phyloP scores from a whole-genome alignment of 2,329 filamentous ascomycete species.

The Cryphonectria japonica region DNA sequence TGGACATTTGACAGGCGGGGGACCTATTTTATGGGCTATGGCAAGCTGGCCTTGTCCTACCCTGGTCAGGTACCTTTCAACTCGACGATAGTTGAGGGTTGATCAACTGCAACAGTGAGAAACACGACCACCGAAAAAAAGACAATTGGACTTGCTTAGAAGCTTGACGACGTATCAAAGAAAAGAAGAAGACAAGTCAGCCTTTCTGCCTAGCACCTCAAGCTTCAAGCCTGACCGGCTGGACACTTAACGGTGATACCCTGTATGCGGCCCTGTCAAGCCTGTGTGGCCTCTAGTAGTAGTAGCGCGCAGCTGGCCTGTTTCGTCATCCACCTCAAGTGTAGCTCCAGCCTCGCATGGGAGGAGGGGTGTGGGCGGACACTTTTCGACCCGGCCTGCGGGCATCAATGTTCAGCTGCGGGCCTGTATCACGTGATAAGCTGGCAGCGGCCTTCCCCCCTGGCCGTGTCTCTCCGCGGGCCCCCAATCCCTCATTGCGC shows the following conservation, averaged over 20 bases:
- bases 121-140: background rate
- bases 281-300: background rate
- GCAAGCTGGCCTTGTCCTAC: slow-evolving; percentile 27
- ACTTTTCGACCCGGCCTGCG: background rate
- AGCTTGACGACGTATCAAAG: background rate
- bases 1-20: slow-evolving; percentile 19
- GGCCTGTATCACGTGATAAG: background rate
- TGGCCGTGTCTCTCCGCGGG: background rate
- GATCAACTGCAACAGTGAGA: background rate
- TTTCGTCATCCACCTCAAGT: slow-evolving; percentile 11
- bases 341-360: slow-evolving; percentile 9
- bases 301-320: background rate
- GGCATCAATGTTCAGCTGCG: slow-evolving; percentile 3
- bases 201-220: background rate
- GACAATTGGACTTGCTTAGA: background rate
- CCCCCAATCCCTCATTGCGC: background rate
- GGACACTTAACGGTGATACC: background rate
- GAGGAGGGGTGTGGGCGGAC: background rate
- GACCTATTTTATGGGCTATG: slow-evolving; percentile 23
- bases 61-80: background rate
- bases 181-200: slow-evolving; percentile 11
- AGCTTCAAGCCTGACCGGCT: background rate
- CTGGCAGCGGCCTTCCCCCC: too few species aligned
- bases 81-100: background rate
- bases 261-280: background rate